Conservation (phyloP, 768 basidiomycete genomes). For the Naganishia vaughanmartiniae region DNA sequence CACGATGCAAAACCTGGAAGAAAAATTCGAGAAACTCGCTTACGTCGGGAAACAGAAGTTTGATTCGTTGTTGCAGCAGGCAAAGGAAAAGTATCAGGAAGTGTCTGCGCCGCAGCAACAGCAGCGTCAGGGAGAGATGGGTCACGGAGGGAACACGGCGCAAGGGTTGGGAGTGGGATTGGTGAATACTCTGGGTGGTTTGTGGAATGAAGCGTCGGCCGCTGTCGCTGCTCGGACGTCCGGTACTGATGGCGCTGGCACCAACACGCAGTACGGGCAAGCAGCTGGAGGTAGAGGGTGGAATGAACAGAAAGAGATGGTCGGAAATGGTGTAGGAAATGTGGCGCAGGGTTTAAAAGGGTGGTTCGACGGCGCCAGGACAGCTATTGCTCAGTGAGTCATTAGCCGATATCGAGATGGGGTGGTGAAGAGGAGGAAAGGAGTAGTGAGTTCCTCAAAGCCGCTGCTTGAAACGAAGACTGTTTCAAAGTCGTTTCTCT, state of each 20-base stretch:
- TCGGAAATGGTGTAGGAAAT: conserved; percentile 11
- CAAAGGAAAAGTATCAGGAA: conserved; percentile 46
- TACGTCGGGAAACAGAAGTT: conserved; percentile 50
- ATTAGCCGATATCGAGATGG: no score
- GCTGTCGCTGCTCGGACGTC: conserved; percentile 12
- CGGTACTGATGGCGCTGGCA: no score
- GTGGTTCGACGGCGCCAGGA: conserved; percentile 22
- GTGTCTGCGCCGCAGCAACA: conserved; percentile 36
- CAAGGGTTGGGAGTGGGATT: conserved; percentile 22
- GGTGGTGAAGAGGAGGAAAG: no score
- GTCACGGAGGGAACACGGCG: conserved; percentile 6
- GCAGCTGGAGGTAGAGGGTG: not conserved
- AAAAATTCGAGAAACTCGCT: conserved; percentile 45
- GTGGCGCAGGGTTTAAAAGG: conserved; percentile 20
- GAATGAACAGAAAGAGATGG: conserved; percentile 3
- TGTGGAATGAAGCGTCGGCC: conserved; percentile 30
- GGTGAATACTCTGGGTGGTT: conserved; percentile 26
- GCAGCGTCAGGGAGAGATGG: conserved; percentile 12
- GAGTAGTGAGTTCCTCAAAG: no score
- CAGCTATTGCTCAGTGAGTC: not conserved
- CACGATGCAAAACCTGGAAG: conserved; percentile 38
- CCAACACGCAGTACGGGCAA: not conserved
- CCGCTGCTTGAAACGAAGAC: no score
- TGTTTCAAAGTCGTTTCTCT: no score
- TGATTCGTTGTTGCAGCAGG: conserved; percentile 43